Base-by-base conservation (phyloP, 768 basidiomycete genomes). In the Imleria badia region DNA sequence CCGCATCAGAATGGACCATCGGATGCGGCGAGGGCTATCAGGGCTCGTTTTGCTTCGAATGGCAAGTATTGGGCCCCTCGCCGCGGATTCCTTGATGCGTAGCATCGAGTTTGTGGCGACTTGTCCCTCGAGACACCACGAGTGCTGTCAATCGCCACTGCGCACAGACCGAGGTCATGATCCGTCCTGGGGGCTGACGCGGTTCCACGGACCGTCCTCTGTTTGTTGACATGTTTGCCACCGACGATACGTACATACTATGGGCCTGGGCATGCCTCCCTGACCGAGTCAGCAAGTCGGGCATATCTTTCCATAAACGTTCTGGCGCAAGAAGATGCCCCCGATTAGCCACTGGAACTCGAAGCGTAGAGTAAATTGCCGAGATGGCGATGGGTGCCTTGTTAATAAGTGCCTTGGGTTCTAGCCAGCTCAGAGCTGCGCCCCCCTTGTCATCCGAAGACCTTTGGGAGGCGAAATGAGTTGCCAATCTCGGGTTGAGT, bases 401-500 rank as follows among this genome's bases (percentile, higher is more conserved):
- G 34, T 43, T 47, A 13, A 52, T 36, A 22, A 30, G 64, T 54
- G 22, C 58, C 56, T 52, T 29, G 42, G 17, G 41, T 8, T 58
- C 63, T 62, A 40, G 55, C 30, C 53, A 26, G 39, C 26, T 3
- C 26, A 26, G 26, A 26, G 26, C 48, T 51, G 40, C 54, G 50
- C 48, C 47, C 58, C n/a, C 48, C 35, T 52, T 52, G 52, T 23
- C 20, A 41, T 41, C 41, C 49, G 61, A 64, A 60, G 51, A 36
- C 9, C 1, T 20, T 17, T 36, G 50, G 60, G 64, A 67, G 48
- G 60, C 66, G 62, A 65, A 67, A 64, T 67, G 64, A 54, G 17
- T 11, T 60, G 39, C 58, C 56, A 58, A 44, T 58, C 45, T 38
- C 36, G 33, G 39, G 23, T 9, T 8, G 33, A 3, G 35, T 33